These are phyloP conservation scores for Rhizopogon vesiculosus DNA, from an alignment of 768 basidiomycete genomes.

Conservation along the genomic window DNA sequence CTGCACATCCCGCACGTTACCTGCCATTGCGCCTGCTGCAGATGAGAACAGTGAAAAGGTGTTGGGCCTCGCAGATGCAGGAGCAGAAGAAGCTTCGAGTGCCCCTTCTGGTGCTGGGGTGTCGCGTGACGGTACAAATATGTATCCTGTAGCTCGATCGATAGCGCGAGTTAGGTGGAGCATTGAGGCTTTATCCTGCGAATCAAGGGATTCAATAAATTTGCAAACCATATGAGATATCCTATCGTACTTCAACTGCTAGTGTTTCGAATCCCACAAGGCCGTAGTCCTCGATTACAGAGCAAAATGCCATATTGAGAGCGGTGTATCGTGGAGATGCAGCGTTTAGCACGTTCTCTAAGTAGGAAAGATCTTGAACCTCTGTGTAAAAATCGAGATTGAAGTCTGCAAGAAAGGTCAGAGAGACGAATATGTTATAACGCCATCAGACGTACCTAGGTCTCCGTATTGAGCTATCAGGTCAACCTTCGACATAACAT, in stretches of 20 bases:
- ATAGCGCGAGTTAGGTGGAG: constrained; percentile 76
- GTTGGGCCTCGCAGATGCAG: constrained; percentile 52
- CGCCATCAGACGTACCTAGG: constrained; percentile 53
- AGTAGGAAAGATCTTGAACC: constrained; percentile 90
- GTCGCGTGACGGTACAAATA: constrained; percentile 64
- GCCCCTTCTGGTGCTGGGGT: constrained; percentile 29
- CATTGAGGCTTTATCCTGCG: constrained; percentile 93
- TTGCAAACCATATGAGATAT: background rate
- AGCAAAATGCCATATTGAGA: constrained; percentile 87
- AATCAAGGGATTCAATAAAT: background rate
- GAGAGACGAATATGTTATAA: background rate
- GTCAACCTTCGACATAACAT: constrained; percentile 95
- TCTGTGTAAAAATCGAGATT: constrained; percentile 98
- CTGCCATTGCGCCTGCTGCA: constrained; percentile 50
- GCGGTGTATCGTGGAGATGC: constrained; percentile 66
- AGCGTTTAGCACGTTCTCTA: constrained; percentile 68
- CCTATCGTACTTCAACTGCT: constrained; percentile 75
- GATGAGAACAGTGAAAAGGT: constrained; percentile 62
- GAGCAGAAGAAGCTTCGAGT: constrained; percentile 23
- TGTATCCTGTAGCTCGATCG: constrained; percentile 90
- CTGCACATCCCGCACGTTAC: constrained; percentile 72
- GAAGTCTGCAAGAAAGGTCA: constrained; percentile 57
- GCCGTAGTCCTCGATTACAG: constrained; percentile 88
- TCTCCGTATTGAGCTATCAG: constrained; percentile 88
- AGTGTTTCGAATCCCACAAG: constrained; percentile 96